These are phyloP conservation scores for Harringtonia aguacate DNA, from an alignment of 2,329 filamentous ascomycete genomes.

Conservation along the genomic window DNA sequence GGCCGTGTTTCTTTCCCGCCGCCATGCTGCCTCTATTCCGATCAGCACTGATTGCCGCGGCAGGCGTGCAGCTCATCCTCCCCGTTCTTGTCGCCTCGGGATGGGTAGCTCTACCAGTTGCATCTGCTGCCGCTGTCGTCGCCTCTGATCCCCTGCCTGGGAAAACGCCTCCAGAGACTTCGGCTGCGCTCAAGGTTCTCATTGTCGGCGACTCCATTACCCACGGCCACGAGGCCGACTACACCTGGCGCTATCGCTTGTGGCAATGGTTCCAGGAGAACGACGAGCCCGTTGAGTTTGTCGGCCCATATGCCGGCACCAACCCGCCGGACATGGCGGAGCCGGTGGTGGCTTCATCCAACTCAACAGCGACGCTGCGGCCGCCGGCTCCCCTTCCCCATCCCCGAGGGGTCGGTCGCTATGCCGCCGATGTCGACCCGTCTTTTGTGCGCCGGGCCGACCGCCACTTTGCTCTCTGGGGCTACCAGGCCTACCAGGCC, in stretches of 20 bases:
- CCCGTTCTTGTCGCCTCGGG: no score
- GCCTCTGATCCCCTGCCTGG: no score
- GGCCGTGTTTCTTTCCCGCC: no score
- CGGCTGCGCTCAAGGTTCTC: constrained; percentile 14
- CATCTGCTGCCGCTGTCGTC: no score
- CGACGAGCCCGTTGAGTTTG: constrained; percentile 13
- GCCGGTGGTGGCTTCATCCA: not conserved
- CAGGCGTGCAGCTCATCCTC: no score
- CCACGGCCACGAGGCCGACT: constrained; percentile 21
- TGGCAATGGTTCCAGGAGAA: constrained; percentile 21
- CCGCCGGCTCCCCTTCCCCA: not conserved
- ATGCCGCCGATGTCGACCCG: constrained; percentile 14
- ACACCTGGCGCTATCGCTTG: constrained; percentile 25
- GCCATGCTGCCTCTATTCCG: no score
- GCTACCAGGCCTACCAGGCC: constrained; percentile 16
- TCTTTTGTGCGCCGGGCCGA: constrained; percentile 11
- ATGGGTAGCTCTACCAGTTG: no score
- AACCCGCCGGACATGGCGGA: not conserved
- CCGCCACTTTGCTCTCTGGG: constrained; percentile 19
- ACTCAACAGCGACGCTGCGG: not conserved
- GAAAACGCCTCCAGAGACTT: no score
- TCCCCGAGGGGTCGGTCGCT: constrained; percentile 10
- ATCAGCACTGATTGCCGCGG: no score
- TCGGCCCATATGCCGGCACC: constrained; percentile 15
- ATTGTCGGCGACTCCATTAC: constrained; percentile 21